Base-by-base conservation (phyloP, 345 rosid genomes). In the Citrus trifoliata region DNA sequence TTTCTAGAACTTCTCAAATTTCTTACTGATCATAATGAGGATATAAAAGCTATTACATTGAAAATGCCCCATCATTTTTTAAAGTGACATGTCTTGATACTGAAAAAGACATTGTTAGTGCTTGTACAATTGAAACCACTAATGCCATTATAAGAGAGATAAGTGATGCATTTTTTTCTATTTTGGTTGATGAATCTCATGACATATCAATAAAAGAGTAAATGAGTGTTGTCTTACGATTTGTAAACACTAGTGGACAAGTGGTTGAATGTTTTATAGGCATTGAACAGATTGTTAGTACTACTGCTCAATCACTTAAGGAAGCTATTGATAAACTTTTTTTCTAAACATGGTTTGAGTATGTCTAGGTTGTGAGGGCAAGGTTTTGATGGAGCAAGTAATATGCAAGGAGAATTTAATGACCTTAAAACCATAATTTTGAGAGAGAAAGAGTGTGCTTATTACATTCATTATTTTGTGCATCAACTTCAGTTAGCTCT, bases 401-500 rank as follows among this genome's bases (percentile, higher is more conserved):
- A 51, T 51, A 51, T 4, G 22, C 2, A 18, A 51, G 21, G 7
- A 14, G 21, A 18, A 0, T 51, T 51, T 18, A 18, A 51, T 16
- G 56, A 7, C 22, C 22, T 0, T 51, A 14, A 51, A 51, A 51
- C 6, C 0, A 18, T 51, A 14, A 51, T 51, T 51, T 51, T 51
- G 21, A 18, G 7, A 18, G 6, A 51, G 19, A 51, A 51, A 18
- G 2, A 18, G 7, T 18, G 56, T 51, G 22, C 2, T 51, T 51
- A 51, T 59, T n/a, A 19, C 2, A 59, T 59, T 59, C 1, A 70
- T 63, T 71, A 40, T 63, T 81, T 71, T 69, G 76, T 69, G 0
- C 61, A 76, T 70, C 77, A 51, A 55, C 60, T 73, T 21, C 40
- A 78, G 0, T 37, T 68, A 18, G n/a, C 32, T 60, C 61, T 79